Evolutionary conservation across 345 rosid genomes (phyloP), one percentile per base, ranked within the genome.

Genomic region (Lepidium africanum): DNA sequence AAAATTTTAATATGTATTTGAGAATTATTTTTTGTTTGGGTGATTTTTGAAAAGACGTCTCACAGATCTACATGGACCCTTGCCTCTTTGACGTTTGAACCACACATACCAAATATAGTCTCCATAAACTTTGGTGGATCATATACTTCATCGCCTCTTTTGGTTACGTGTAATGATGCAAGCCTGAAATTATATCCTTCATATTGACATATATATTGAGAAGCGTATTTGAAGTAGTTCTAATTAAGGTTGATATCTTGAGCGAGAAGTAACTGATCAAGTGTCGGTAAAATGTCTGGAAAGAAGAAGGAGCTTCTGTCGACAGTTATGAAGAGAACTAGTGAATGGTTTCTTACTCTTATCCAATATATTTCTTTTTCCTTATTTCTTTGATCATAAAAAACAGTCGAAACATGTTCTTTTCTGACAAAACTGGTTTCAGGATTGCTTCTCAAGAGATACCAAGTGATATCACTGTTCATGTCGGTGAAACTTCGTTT

Each of bases 371-470:
- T 15, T 55, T 15, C 3, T 11, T 14, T 11, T 23, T 10, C 12
- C 0, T 23, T 59, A 9, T 39, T 0, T 23, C 0, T 11, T 15
- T 33, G 27, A 35, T 17, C n/a, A 63, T 1, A 4, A 35, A 33
- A n/a, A 17, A 5, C 6, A 10, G 3, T 61, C 10, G 13, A 13
- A n/a, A 32, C 42, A 49, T 47, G 9, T 14, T 43, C 4, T 21
- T 19, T 13, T 41, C 17, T 67, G 16, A 3, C 45, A 43, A 9
- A 67, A 27, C 41, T 67, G 21, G 72, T 78, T 67, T 16, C 86
- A 90, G 96, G 98, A 92, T 92, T 69, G 85, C 82, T 57, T 90
- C 96, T 43, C 96, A 90, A 71, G 96, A 92, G 60, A 81, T 86
- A 56, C 85, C 96, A 17, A 92, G 96, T 77, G 96, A 92, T 71